Conservation (phyloP, 176 grass and related monocot species). For the Stipa capillata region DNA sequence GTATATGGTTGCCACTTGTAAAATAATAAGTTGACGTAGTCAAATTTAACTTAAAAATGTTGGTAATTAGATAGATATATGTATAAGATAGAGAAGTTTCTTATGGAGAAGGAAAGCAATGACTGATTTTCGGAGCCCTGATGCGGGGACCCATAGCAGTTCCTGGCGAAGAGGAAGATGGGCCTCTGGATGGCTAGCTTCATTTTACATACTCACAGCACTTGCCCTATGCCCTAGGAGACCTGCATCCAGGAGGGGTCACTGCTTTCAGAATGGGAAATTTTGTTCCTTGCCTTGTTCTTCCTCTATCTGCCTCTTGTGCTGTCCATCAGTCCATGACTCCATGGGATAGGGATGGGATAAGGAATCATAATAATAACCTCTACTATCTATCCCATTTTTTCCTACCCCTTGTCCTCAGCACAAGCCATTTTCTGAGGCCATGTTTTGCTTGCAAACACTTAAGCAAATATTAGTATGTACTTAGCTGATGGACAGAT, state of each 20-base stretch:
- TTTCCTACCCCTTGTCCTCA: background rate
- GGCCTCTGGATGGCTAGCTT: constrained; percentile 2
- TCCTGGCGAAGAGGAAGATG: background rate
- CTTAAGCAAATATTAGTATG: background rate
- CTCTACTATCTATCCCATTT: background rate
- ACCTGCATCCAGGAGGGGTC: background rate
- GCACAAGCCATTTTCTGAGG: background rate
- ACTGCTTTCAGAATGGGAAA: constrained; percentile 1
- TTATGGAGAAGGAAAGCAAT: background rate
- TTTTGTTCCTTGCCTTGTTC: background rate
- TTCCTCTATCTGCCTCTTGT: background rate
- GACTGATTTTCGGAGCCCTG: background rate
- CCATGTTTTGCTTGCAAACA: background rate
- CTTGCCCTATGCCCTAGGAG: constrained; percentile 9
- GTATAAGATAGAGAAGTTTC: no score
- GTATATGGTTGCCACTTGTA: no score
- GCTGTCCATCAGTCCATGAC: background rate
- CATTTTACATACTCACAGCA: background rate
- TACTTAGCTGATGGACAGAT: background rate
- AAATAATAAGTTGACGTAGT: background rate
- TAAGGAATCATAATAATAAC: background rate
- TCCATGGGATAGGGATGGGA: background rate
- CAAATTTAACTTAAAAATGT: no score
- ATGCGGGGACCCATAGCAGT: constrained; percentile 13
- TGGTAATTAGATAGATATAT: no score